phyloP scores from a whole-genome alignment of 2,329 filamentous ascomycete species.

The Trichoderma citrinoviride region DNA sequence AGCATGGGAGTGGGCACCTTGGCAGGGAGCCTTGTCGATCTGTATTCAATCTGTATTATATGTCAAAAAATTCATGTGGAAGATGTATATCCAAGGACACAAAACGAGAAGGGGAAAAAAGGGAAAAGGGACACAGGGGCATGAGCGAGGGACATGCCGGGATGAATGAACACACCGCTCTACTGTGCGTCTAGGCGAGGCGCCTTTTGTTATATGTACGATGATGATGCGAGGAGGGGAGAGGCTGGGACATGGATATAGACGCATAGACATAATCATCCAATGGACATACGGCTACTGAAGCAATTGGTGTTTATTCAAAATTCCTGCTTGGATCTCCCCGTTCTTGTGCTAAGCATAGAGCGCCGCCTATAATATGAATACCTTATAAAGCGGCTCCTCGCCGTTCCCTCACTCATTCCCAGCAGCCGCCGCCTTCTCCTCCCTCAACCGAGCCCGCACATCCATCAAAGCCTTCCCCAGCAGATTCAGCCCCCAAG shows the following conservation, averaged over 20 bases:
- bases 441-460: constrained; percentile 47
- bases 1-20: constrained; percentile 24
- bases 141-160: constrained; percentile 29
- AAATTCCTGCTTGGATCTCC: not conserved
- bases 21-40: constrained; percentile 24
- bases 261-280: constrained; percentile 23
- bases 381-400: not conserved
- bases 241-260: constrained; percentile 25
- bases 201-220: constrained; percentile 16
- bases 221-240: constrained; percentile 10
- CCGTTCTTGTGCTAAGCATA: not conserved
- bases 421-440: constrained; percentile 23
- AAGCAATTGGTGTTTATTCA: not conserved
- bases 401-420: constrained; percentile 31
- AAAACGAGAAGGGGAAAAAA: not conserved
- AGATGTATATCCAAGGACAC: constrained; percentile 21
- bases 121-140: constrained; percentile 23
- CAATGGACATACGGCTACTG: not conserved
- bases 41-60: constrained; percentile 35
- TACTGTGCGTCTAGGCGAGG: constrained; percentile 27
- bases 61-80: constrained; percentile 29
- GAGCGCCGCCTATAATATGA: no score
- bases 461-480: constrained; percentile 62
- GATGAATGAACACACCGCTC: constrained; percentile 35
- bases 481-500: constrained; percentile 64